Evolutionary conservation across 2,329 filamentous ascomycete genomes (phyloP).

Genomic region (Onygenales sp.): DNA sequence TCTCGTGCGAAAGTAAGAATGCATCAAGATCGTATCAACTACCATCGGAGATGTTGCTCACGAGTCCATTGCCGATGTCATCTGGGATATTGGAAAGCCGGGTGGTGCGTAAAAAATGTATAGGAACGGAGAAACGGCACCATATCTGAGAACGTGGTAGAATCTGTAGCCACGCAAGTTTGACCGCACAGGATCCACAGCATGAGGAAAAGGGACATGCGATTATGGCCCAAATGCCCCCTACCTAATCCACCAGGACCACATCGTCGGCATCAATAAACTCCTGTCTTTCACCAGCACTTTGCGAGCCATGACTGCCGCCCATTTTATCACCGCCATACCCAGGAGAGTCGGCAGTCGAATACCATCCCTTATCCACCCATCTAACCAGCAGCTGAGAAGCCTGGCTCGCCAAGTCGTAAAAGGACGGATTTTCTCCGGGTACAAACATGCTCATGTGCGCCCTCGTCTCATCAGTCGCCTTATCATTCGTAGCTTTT

Average conservation of each 20-base stretch:
- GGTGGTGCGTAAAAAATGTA: no score
- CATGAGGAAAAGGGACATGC: no score
- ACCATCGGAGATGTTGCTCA: no score
- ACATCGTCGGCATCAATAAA: constrained; percentile 27
- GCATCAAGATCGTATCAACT: no score
- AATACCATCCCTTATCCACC: constrained; percentile 32
- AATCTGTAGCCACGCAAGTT: no score
- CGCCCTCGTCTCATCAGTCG: constrained; percentile 66
- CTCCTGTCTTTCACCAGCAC: constrained; percentile 11
- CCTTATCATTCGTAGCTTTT: constrained; percentile 67
- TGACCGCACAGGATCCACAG: no score
- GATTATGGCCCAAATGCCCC: no score
- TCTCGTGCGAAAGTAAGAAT: no score
- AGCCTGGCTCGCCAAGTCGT: constrained; percentile 28
- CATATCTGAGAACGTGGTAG: no score
- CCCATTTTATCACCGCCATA: constrained; percentile 9
- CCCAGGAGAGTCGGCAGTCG: constrained; percentile 18
- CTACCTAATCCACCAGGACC: constrained; percentile 23
- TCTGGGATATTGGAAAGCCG: no score
- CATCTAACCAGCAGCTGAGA: constrained; percentile 29
- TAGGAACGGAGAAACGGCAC: no score
- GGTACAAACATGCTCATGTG: constrained; percentile 52
- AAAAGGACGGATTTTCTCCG: constrained; percentile 36
- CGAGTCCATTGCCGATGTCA: no score
- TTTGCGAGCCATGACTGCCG: constrained; percentile 3